Conservation (phyloP, 1,139 yeast genomes). For the Meyerozyma smithsonii region DNA sequence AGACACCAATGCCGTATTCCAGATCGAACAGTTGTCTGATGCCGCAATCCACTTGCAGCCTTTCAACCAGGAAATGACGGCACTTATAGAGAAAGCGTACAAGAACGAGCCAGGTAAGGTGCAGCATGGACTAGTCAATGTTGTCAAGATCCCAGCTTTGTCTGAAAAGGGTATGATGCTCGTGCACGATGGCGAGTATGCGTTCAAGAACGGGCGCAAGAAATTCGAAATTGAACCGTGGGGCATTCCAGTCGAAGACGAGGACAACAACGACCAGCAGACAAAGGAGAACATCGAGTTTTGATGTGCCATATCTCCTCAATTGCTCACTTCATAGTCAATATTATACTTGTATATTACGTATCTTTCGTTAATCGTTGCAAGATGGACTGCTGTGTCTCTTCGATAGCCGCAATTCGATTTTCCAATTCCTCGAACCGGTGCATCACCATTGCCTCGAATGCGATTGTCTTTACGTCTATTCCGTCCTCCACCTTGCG, state of each 20-base stretch:
- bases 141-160: slow-evolving; percentile 65
- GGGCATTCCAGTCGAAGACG: slow-evolving; percentile 92
- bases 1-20: slow-evolving; percentile 40
- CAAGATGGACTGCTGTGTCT: slow-evolving; percentile 13
- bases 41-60: slow-evolving; percentile 76
- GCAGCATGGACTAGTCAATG: slow-evolving; percentile 82
- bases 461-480: slow-evolving; percentile 4
- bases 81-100: slow-evolving; percentile 62
- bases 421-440: slow-evolving; percentile 7
- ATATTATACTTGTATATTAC: neutral
- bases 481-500: slow-evolving; percentile 4
- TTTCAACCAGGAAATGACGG: slow-evolving; percentile 69
- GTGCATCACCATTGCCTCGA: slow-evolving; percentile 5
- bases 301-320: slow-evolving; percentile 12
- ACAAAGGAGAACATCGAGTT: slow-evolving; percentile 36
- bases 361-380: slow-evolving; percentile 8
- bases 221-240: slow-evolving; percentile 84
- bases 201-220: slow-evolving; percentile 80
- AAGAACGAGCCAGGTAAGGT: slow-evolving; percentile 69
- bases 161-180: slow-evolving; percentile 81
- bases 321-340: too few species aligned
- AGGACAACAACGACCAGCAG: slow-evolving; percentile 42
- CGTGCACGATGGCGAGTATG: slow-evolving; percentile 68
- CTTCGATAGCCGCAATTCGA: slow-evolving; percentile 11
- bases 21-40: slow-evolving; percentile 61